Base-by-base conservation (phyloP, 2,329 filamentous ascomycete species). In the Colletotrichum sojae region DNA sequence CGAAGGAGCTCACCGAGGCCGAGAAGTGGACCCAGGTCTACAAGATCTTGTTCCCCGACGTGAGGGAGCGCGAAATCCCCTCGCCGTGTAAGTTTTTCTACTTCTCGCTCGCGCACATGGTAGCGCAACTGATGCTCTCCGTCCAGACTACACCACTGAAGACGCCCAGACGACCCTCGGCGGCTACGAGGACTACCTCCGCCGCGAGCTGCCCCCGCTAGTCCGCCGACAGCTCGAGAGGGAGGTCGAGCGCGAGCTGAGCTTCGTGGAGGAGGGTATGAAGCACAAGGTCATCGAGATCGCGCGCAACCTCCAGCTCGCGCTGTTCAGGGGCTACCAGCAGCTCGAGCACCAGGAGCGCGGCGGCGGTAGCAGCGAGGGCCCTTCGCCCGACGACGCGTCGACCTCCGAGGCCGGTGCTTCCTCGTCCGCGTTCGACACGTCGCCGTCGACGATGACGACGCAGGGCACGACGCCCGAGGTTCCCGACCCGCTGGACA, bases 11-110 rank as follows among this genome's bases (percentile, higher is more conserved):
- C 71, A 74, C 69, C 0, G 81, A 82, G 45, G 73, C 75, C 9
- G 78, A 82, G 51, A 81, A 80, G 54, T 83, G 81, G 81, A 70
- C 68, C 5, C 76, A 80, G 40, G 77, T 80, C 18, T 83, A 80
- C 71, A 72, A 74, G 4, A 71, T 81, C 0, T 72, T 83, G 1
- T 83, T 83, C 40, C 79, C 80, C 0, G 75, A 73, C 15, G 76
- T 69, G 20, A 61, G 60, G 15, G 64, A 71, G 57, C 63, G 74
- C n/a, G 69, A 72, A 8, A 72, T 72, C 0, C 71, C 71, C 8
- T 69, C 69, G 6, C 71, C 71, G 2, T 71, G 71, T 72, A 25
- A 57, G 69, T 15, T 10, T 9, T 9, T 1, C 4, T 8, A 15
- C 49, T 18, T 20, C n/a, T 10, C 1, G 0, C 20, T 1, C 3